Evolutionary conservation across 2,329 filamentous ascomycete genomes (phyloP).

Genomic region (Trichoderma aggressivum): DNA sequence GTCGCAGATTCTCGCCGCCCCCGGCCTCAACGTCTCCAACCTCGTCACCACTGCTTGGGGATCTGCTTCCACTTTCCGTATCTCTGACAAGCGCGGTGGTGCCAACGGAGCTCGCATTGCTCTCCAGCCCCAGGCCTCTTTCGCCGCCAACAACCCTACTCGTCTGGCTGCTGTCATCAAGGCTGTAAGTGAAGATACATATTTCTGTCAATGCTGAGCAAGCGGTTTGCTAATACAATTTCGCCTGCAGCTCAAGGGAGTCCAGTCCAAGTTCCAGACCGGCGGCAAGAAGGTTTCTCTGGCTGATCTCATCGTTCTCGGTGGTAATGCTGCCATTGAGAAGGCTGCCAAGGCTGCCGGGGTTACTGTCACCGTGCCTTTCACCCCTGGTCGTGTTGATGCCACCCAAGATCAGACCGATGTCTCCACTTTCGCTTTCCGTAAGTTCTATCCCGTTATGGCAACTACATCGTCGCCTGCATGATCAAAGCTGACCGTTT

Average conservation of each 20-base stretch:
- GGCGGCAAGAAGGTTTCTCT: conserved; percentile 67
- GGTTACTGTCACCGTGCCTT: conserved; percentile 59
- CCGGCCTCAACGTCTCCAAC: conserved; percentile 55
- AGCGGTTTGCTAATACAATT: neutral
- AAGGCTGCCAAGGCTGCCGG: conserved; percentile 55
- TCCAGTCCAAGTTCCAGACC: conserved; percentile 64
- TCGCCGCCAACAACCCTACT: conserved; percentile 69
- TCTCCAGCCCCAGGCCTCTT: conserved; percentile 66
- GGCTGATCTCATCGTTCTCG: conserved; percentile 73
- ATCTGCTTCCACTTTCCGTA: conserved; percentile 67
- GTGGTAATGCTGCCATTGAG: conserved; percentile 65
- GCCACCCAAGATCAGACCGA: conserved; percentile 71
- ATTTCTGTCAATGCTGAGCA: neutral
- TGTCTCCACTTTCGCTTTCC: conserved; percentile 56
- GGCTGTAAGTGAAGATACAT: conserved; percentile 29
- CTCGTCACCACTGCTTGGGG: conserved; percentile 66
- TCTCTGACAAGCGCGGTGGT: conserved; percentile 75
- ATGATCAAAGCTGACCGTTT: neutral
- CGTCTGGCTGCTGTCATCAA: conserved; percentile 59
- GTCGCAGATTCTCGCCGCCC: conserved; percentile 58
- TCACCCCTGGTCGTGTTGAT: conserved; percentile 68
- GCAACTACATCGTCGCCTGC: neutral
- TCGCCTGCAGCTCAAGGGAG: conserved; percentile 25
- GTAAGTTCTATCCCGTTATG: conserved; percentile 8
- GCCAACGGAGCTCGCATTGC: conserved; percentile 77